Evolutionary conservation across 2,329 filamentous ascomycete species (phyloP), one percentile per base, ranked within the genome.

Genomic region (Diaporthe vaccinii): DNA sequence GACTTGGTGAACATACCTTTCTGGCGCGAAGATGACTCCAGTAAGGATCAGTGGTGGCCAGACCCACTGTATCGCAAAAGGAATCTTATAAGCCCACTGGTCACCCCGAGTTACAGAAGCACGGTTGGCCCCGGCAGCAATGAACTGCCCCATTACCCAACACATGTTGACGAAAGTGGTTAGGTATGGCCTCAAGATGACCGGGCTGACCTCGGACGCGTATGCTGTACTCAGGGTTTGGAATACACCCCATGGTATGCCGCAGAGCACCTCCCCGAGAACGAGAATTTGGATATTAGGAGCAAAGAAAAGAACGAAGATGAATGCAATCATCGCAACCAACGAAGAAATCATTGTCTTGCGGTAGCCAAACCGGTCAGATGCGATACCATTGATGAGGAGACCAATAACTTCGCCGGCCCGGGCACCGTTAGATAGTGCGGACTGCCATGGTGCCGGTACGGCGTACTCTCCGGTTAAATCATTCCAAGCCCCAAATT

Each of bases 121-220:
- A 80, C 91, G 91, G 80, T 95, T 92, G 76, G 94, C 93, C 22
- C 92, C 93, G 67, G 93, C 92, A 53, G 91, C 93, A 73, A 95
- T 92, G 74, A 93, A 86, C 82, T 95, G 93, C 22, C 93, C 93
- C 25, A 94, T 85, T 36, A 92, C 93, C 92, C 93, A 95, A 86
- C 93, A 94, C 80, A 93, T 92, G 84, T 94, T 94, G 84, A 94
- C 91, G 77, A 94, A 95, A 6, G 93, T 94, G 1, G 93, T 94
- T 76, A 93, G 84, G 80, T 93, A 93, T 69, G 92, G 92, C 76
- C 93, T 90, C 67, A 95, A 87, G 61, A 92, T 91, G 9, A 95
- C 89, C 4, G 93, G 93, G 80, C 92, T 94, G 75, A 95, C 93
- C 80, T 94, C 93, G 71, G 91, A 91, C 41, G 92, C 92, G 79